Conservation (phyloP, 768 basidiomycete genomes). For the Panaeolus cyanescens region DNA sequence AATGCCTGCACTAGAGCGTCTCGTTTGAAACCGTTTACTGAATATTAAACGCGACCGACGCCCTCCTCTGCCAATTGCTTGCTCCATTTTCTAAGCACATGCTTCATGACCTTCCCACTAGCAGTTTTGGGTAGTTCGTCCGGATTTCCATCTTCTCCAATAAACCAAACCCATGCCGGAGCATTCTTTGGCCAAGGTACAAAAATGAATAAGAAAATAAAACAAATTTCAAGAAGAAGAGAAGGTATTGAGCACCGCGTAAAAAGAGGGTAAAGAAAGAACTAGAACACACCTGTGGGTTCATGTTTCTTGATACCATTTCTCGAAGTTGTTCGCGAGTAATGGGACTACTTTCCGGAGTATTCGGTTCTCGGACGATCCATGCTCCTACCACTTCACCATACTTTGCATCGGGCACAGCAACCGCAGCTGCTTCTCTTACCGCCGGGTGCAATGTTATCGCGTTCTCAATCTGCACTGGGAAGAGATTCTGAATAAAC, state of each 20-base stretch:
- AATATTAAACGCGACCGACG: constrained; percentile 36
- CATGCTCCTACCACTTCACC: constrained; percentile 85
- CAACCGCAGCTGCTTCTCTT: constrained; percentile 71
- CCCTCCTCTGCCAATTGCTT: constrained; percentile 47
- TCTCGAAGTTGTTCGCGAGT: constrained; percentile 55
- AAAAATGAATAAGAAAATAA: background rate
- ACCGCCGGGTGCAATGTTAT: constrained; percentile 57
- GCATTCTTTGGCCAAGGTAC: constrained; percentile 54
- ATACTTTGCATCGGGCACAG: constrained; percentile 67
- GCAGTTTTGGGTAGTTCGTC: constrained; percentile 80
- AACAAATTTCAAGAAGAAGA: background rate
- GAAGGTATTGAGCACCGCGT: background rate
- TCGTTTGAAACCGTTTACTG: no score
- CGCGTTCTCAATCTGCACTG: constrained; percentile 83
- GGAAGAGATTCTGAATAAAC: constrained; percentile 68
- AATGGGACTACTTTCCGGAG: constrained; percentile 26
- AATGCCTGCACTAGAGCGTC: no score
- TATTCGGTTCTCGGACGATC: constrained; percentile 53
- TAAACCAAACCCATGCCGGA: constrained; percentile 83
- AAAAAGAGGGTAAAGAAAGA: background rate
- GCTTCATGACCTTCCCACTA: constrained; percentile 87
- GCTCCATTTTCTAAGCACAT: constrained; percentile 72
- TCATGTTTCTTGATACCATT: constrained; percentile 62
- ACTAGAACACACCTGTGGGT: constrained; percentile 65
- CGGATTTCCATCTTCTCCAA: constrained; percentile 62